Conservation (phyloP, 139 green algal genomes). For the Dunaliella primolecta region DNA sequence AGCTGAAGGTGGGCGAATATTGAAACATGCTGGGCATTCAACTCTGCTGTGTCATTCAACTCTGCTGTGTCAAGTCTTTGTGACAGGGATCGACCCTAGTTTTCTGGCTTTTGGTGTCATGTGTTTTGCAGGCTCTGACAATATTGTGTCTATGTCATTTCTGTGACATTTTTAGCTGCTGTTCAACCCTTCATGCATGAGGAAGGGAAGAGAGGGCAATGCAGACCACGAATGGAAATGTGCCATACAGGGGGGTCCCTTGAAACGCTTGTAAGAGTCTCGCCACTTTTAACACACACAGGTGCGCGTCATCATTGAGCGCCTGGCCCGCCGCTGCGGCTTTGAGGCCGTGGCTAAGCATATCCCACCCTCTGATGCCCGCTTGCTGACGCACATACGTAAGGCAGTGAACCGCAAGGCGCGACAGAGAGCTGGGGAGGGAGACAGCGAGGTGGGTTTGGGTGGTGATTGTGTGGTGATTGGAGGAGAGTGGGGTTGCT, state of each 20-base stretch:
- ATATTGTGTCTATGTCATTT: too few species aligned
- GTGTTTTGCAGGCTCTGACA: not conserved
- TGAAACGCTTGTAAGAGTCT: too few species aligned
- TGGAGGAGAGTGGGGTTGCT: not conserved
- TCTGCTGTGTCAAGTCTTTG: too few species aligned
- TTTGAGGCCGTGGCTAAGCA: conserved; percentile 73
- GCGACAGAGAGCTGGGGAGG: conserved; percentile 32
- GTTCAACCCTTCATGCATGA: too few species aligned
- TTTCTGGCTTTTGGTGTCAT: not conserved
- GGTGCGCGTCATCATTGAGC: conserved; percentile 86
- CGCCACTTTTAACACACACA: too few species aligned
- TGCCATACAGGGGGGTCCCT: too few species aligned
- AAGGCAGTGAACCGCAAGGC: conserved; percentile 65
- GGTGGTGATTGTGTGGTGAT: not conserved
- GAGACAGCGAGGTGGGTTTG: conserved; percentile 45
- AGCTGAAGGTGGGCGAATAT: conserved; percentile 18
- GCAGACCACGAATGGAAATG: too few species aligned
- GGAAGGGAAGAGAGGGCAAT: too few species aligned
- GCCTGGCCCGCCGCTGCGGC: conserved; percentile 78
- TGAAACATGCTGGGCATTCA: too few species aligned
- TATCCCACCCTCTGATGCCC: conserved; percentile 72
- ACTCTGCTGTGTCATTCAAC: not conserved
- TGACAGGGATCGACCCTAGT: too few species aligned
- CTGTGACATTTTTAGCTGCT: too few species aligned
- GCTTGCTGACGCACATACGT: conserved; percentile 87